Evolutionary conservation across 1,284 basidiomycete genomes (phyloP).

Genomic region (Sporisorium scitamineum): DNA sequence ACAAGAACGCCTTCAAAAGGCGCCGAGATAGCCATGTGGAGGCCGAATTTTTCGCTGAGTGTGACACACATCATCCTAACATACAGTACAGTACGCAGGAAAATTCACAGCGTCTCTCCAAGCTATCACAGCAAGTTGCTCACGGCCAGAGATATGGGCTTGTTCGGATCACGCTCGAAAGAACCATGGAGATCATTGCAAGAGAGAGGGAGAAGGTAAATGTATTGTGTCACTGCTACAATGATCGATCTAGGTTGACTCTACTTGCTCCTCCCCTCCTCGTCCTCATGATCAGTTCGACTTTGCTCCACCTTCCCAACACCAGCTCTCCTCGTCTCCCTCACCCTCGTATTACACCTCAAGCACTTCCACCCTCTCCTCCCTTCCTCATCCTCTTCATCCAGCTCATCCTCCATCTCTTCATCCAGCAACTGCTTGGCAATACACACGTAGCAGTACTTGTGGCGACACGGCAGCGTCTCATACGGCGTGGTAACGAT

Average conservation of each 20-base stretch:
- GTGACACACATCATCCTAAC: too few species aligned
- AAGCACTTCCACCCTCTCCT: conserved; percentile 64
- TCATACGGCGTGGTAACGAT: conserved; percentile 60
- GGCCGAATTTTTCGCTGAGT: background rate
- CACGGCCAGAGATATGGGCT: too few species aligned
- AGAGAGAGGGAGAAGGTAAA: background rate
- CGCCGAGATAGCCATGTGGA: background rate
- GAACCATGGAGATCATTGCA: background rate
- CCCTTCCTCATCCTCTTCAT: conserved; percentile 42
- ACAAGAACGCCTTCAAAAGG: background rate
- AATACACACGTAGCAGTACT: conserved; percentile 68
- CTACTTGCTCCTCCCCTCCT: conserved; percentile 7
- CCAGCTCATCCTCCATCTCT: conserved; percentile 63
- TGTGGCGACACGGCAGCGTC: conserved; percentile 59
- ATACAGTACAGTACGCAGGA: too few species aligned
- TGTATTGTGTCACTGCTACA: background rate
- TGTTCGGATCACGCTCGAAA: background rate
- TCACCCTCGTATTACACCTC: conserved; percentile 54
- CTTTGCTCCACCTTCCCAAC: background rate
- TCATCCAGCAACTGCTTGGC: conserved; percentile 60
- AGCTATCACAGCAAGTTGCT: too few species aligned
- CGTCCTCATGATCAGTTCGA: background rate
- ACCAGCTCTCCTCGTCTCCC: conserved; percentile 27
- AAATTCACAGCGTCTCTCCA: too few species aligned
- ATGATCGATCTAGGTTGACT: background rate